phyloP scores from a whole-genome alignment of 805 yeast genomes.

The Suhomyces faveliae region DNA sequence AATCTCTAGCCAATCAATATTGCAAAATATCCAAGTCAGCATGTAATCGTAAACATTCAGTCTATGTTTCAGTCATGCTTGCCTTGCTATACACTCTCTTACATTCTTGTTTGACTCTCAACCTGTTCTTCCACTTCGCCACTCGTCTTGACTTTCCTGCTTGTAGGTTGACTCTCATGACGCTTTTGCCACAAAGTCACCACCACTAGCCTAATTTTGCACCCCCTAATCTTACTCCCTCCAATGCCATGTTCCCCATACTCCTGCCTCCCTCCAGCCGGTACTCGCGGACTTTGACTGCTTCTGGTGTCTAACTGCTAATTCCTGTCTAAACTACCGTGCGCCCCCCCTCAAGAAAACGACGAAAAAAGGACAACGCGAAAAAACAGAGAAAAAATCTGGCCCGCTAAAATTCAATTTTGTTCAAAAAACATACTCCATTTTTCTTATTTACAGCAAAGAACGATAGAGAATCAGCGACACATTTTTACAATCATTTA shows the following conservation, averaged over 20 bases:
- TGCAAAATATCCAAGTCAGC: too few relatives aligned
- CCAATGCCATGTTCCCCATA: too few relatives aligned
- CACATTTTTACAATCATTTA: not conserved
- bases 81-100: too few relatives aligned
- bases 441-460: not conserved
- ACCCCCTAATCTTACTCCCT: not conserved
- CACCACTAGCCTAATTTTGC: not conserved
- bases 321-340: not conserved
- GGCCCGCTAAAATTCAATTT: not conserved
- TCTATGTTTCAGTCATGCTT: too few relatives aligned
- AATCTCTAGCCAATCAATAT: too few relatives aligned
- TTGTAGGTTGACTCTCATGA: too few relatives aligned
- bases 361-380: constrained; percentile 4
- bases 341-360: constrained; percentile 7
- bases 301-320: not conserved
- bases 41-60: too few relatives aligned
- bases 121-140: too few relatives aligned
- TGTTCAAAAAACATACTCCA: constrained; percentile 1
- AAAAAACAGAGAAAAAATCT: constrained; percentile 2
- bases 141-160: too few relatives aligned
- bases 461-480: not conserved
- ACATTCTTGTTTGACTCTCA: too few relatives aligned
- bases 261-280: not conserved
- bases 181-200: too few relatives aligned
- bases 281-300: not conserved